Evolutionary conservation across 306 rosid genomes (phyloP).

Genomic region (Citrullus amarus): DNA sequence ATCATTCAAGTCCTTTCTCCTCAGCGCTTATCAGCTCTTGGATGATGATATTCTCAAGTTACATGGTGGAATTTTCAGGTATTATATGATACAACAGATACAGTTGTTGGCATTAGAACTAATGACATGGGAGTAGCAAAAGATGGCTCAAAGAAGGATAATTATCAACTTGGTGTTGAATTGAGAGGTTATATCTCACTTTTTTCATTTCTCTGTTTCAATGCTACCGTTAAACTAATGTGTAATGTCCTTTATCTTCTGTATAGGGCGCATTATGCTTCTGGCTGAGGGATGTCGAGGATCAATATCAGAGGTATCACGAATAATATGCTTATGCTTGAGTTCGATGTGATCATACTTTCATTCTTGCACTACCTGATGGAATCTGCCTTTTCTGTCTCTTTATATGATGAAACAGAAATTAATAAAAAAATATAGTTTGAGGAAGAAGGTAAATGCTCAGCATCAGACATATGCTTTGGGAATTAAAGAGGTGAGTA

Average conservation of each 20-base stretch:
- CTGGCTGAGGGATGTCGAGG: slow-evolving; percentile 96
- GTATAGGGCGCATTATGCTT: slow-evolving; percentile 62
- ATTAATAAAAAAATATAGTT: slow-evolving; percentile 52
- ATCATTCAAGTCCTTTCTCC: slow-evolving; percentile 13
- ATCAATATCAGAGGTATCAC: slow-evolving; percentile 80
- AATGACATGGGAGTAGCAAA: slow-evolving; percentile 91
- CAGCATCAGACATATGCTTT: slow-evolving; percentile 95
- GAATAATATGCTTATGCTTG: slow-evolving; percentile 1
- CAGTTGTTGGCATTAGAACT: slow-evolving; percentile 75
- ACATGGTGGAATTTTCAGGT: slow-evolving; percentile 35
- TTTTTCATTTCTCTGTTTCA: neutral
- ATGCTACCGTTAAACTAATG: neutral
- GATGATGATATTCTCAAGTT: slow-evolving; percentile 1
- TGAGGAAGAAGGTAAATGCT: slow-evolving; percentile 66
- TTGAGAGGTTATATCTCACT: slow-evolving; percentile 50
- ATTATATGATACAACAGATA: slow-evolving; percentile 50
- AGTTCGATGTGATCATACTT: slow-evolving; percentile 10
- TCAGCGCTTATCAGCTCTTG: slow-evolving; percentile 7
- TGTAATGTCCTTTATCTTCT: neutral
- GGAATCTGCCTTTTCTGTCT: slow-evolving; percentile 1
- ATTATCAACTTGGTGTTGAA: slow-evolving; percentile 70
- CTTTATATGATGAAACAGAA: slow-evolving; percentile 25
- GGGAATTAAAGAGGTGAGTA: slow-evolving; percentile 80
- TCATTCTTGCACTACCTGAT: slow-evolving; percentile 2
- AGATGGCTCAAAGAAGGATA: slow-evolving; percentile 87